Evolutionary conservation across 202 grass and related monocot genomes (phyloP).

Genomic region (Setaria viridis): DNA sequence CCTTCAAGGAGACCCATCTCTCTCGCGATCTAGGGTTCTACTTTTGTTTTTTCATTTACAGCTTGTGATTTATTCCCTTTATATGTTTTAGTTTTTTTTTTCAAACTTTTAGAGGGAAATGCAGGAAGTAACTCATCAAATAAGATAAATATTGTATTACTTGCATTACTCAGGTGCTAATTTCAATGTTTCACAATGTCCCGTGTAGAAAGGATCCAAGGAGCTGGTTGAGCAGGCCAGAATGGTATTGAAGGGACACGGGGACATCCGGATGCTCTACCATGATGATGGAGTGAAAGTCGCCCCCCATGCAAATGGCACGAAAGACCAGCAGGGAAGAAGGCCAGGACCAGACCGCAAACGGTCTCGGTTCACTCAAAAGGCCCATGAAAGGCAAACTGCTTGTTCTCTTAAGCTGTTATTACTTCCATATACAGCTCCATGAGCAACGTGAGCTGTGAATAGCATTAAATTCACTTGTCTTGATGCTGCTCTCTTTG

Average conservation of each 20-base stretch:
- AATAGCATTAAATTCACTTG: constrained; percentile 26
- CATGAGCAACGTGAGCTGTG: neutral
- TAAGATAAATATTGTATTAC: neutral
- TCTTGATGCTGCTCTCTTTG: constrained; percentile 45
- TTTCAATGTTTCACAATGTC: neutral
- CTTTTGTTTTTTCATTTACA: neutral
- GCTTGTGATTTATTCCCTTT: neutral
- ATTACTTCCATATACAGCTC: constrained; percentile 28
- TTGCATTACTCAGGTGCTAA: constrained; percentile 34
- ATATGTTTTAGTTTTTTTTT: neutral
- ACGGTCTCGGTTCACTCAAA: constrained; percentile 47
- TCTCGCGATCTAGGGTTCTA: constrained; percentile 41
- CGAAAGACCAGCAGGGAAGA: constrained; percentile 45
- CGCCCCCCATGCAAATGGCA: neutral
- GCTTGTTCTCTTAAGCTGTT: constrained; percentile 31
- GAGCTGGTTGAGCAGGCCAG: constrained; percentile 51
- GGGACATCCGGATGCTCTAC: constrained; percentile 41
- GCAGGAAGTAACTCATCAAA: neutral
- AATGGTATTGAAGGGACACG: constrained; percentile 18
- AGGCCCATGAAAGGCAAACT: constrained; percentile 38
- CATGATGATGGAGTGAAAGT: constrained; percentile 23
- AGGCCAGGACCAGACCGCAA: constrained; percentile 51
- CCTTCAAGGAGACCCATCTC: neutral
- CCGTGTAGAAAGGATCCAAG: constrained; percentile 44
- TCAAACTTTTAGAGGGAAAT: neutral